phyloP scores from a whole-genome alignment of 768 basidiomycete genomes.

The Lentinus tigrinus region DNA sequence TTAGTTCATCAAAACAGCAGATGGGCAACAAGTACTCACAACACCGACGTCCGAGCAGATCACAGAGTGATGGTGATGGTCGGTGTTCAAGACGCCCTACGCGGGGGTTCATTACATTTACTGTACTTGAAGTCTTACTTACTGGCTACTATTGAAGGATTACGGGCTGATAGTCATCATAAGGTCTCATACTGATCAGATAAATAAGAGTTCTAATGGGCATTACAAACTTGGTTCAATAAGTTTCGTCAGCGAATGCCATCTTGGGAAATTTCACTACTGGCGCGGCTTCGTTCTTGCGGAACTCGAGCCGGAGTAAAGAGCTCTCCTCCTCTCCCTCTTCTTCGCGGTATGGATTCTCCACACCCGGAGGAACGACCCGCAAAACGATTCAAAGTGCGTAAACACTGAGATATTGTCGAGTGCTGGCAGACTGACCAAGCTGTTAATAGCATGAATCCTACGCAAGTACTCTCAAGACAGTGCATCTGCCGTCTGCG shows the following conservation, averaged over 20 bases:
- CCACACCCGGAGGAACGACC: conserved; percentile 18
- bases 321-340: not conserved
- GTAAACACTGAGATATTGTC: not conserved
- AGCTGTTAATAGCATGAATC: conserved; percentile 62
- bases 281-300: no score
- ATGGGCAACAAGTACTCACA: not conserved
- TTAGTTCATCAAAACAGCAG: conserved; percentile 9
- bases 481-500: conserved; percentile 70
- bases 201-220: no score
- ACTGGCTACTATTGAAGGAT: not conserved
- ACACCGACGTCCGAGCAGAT: not conserved
- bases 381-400: conserved; percentile 29
- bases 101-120: conserved; percentile 4
- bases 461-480: conserved; percentile 61
- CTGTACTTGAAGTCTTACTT: not conserved
- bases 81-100: not conserved
- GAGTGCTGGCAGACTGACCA: not conserved
- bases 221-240: no score
- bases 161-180: no score
- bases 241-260: no score
- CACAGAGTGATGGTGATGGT: conserved; percentile 6
- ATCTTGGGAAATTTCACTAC: no score
- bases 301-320: not conserved
- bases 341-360: not conserved
- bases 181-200: no score